Evolutionary conservation across 225 moss, liverwort and hornwort genomes (phyloP).

Genomic region (Polytrichum commune): DNA sequence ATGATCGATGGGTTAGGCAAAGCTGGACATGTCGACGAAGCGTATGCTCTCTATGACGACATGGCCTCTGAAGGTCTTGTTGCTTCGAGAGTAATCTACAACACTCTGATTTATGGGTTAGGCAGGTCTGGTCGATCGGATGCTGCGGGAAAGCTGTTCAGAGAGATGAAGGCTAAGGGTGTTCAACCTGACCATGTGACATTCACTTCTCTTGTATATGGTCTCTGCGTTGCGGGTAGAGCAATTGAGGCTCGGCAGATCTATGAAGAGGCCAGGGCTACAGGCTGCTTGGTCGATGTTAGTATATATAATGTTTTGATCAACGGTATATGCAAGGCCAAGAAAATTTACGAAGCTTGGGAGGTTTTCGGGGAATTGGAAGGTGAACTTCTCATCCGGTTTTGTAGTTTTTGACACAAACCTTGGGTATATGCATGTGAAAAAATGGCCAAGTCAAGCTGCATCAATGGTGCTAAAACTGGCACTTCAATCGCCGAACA

Average conservation of each 20-base stretch:
- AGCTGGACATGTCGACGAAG: conserved; percentile 67
- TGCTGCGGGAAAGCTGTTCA: conserved; percentile 55
- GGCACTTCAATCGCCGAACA: too few species aligned
- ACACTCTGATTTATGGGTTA: conserved; percentile 75
- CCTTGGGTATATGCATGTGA: too few species aligned
- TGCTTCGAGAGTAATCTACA: conserved; percentile 66
- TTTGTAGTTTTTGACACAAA: neutral
- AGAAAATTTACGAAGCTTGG: conserved; percentile 66
- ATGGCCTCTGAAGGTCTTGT: conserved; percentile 65
- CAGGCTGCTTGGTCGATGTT: conserved; percentile 57
- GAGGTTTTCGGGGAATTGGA: conserved; percentile 76
- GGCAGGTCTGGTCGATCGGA: conserved; percentile 63
- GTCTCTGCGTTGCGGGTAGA: conserved; percentile 65
- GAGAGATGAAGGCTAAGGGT: conserved; percentile 76
- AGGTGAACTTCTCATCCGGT: conserved; percentile 21
- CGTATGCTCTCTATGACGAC: conserved; percentile 72
- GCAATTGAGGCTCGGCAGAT: conserved; percentile 54
- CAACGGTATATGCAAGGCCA: conserved; percentile 81
- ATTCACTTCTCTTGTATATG: conserved; percentile 73
- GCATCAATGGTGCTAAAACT: too few species aligned
- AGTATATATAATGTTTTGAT: conserved; percentile 83
- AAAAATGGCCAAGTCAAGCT: too few species aligned
- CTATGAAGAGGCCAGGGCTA: conserved; percentile 67
- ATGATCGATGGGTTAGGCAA: conserved; percentile 84
- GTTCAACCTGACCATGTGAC: conserved; percentile 76